These are phyloP conservation scores for Margaritispora aquatica DNA, from an alignment of 495 filamentous ascomycete genomes.

Conservation along the genomic window DNA sequence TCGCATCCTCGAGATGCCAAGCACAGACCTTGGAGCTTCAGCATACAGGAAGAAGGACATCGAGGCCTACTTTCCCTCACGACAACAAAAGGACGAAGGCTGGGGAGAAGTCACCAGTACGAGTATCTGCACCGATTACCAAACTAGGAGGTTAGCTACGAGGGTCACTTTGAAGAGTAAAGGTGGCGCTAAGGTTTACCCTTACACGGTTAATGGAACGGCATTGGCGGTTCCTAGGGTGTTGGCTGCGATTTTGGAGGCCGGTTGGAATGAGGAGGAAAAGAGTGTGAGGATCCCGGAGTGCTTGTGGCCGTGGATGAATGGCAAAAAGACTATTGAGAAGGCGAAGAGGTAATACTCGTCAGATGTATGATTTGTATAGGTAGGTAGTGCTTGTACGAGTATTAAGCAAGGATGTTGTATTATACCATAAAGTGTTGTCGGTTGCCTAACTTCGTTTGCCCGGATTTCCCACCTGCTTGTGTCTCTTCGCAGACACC, in stretches of 20 bases:
- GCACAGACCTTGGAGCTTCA: constrained; percentile 78
- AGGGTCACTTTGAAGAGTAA: constrained; percentile 43
- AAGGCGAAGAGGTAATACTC: constrained; percentile 24
- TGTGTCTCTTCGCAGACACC: too few species aligned
- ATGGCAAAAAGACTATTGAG: constrained; percentile 60
- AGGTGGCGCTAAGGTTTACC: constrained; percentile 49
- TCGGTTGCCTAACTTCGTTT: too few species aligned
- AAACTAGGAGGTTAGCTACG: constrained; percentile 75
- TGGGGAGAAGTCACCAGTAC: constrained; percentile 93
- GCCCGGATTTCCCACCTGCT: too few species aligned
- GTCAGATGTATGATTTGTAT: not conserved
- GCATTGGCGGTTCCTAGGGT: constrained; percentile 88
- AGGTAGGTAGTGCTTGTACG: not conserved
- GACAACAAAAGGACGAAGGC: constrained; percentile 63
- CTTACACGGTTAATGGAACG: constrained; percentile 90
- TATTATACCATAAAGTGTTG: not conserved
- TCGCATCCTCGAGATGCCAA: constrained; percentile 89
- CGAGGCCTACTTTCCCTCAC: constrained; percentile 87
- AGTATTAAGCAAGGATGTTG: not conserved
- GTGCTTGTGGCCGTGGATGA: constrained; percentile 75
- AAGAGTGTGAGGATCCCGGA: constrained; percentile 66
- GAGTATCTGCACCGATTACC: constrained; percentile 92
- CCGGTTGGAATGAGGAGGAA: constrained; percentile 71
- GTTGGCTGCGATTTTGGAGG: constrained; percentile 86
- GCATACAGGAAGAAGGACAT: constrained; percentile 86